Evolutionary conservation across 495 filamentous ascomycete genomes (phyloP).

Genomic region (Aspergillus funiculosus): DNA sequence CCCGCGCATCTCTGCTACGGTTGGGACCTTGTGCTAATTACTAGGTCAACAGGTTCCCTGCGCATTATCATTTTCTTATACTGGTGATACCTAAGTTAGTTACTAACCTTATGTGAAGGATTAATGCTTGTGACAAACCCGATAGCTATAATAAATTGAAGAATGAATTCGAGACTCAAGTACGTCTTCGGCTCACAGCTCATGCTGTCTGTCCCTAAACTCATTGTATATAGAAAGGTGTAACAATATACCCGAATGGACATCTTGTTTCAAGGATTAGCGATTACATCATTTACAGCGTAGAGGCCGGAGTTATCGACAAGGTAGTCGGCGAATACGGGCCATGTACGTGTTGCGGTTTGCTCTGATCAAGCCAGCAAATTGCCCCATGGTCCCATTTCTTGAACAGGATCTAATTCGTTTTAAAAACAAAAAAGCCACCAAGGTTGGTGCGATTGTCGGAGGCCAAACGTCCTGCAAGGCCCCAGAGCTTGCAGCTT

Average conservation of each 20-base stretch:
- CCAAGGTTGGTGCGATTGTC: conserved; percentile 87
- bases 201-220: conserved; percentile 32
- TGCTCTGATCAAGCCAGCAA: conserved; percentile 5
- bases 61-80: conserved; percentile 2
- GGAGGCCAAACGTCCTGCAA: conserved; percentile 98
- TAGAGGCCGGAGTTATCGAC: conserved; percentile 87
- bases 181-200: conserved; percentile 41
- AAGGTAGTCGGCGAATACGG: conserved; percentile 79
- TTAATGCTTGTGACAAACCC: conserved; percentile 88
- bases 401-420: no score
- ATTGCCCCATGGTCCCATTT: no score
- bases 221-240: conserved; percentile 40
- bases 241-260: conserved; percentile 76
- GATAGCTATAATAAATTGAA: conserved; percentile 73
- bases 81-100: conserved; percentile 12
- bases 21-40: conserved; percentile 13
- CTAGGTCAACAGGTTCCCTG: conserved; percentile 9
- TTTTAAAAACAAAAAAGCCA: no score
- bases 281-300: conserved; percentile 97
- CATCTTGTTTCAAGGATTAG: conserved; percentile 90
- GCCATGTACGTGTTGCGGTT: conserved; percentile 63
- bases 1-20: background rate
- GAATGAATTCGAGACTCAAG: conserved; percentile 70
- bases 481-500: conserved; percentile 89
- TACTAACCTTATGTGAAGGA: conserved; percentile 52